Evolutionary conservation across 1,139 yeast genomes (phyloP).

Genomic region (Scheffersomyces illinoinensis): DNA sequence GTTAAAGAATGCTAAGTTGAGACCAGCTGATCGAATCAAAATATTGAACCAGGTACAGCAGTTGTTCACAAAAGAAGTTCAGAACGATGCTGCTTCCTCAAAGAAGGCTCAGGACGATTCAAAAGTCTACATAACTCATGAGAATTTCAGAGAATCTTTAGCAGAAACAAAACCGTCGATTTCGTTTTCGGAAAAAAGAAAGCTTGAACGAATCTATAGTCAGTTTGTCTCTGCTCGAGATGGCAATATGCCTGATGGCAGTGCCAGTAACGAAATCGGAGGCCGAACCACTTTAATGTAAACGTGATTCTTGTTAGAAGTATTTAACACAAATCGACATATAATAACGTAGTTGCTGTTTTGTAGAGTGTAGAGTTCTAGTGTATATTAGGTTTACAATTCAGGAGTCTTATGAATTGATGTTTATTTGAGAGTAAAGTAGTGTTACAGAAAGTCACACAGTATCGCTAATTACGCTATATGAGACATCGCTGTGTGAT

Average conservation of each 20-base stretch:
- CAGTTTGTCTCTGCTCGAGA: slow-evolving; percentile 79
- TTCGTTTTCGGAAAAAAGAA: slow-evolving; percentile 66
- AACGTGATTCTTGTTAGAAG: neutral
- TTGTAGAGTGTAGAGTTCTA: neutral
- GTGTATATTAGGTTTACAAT: neutral
- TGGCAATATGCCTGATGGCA: slow-evolving; percentile 88
- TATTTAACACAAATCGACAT: neutral
- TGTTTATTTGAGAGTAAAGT: neutral
- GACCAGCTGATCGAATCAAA: slow-evolving; percentile 47
- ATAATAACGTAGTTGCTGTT: neutral
- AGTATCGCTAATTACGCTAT: neutral
- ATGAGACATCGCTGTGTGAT: neutral
- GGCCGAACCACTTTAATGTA: slow-evolving; percentile 78
- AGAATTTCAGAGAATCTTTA: slow-evolving; percentile 65
- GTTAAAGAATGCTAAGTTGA: slow-evolving; percentile 29
- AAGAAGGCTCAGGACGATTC: slow-evolving; percentile 12
- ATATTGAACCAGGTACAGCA: slow-evolving; percentile 50
- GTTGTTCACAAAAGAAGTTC: slow-evolving; percentile 20
- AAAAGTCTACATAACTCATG: slow-evolving; percentile 43
- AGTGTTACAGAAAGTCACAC: neutral
- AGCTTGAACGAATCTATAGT: slow-evolving; percentile 63
- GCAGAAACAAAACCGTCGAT: slow-evolving; percentile 85
- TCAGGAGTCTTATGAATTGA: too few relatives aligned
- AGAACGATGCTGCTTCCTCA: slow-evolving; percentile 1
- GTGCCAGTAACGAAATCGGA: slow-evolving; percentile 80